phyloP scores from a whole-genome alignment of 2,329 filamentous ascomycete genomes.

The Ophiocordyceps robertsii region DNA sequence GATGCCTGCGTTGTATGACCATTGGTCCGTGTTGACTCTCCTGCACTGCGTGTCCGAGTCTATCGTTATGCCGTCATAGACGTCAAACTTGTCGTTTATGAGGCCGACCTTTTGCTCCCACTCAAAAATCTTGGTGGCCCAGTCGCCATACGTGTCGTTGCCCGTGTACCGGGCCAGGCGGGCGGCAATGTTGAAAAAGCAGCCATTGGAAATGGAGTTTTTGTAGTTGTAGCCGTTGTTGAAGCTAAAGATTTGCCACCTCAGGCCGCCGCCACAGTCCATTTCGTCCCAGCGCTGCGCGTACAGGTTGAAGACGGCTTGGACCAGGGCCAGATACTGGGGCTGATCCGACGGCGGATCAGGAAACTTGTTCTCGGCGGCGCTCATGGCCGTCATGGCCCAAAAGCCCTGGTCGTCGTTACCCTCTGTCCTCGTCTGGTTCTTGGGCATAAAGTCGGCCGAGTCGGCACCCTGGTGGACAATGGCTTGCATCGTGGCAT shows the following conservation, averaged over 20 bases:
- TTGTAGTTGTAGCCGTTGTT: conserved; percentile 61
- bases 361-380: conserved; percentile 64
- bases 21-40: conserved; percentile 43
- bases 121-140: conserved; percentile 58
- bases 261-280: conserved; percentile 57
- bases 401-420: conserved; percentile 77
- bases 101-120: conserved; percentile 46
- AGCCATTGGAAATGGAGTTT: conserved; percentile 55
- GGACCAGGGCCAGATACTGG: conserved; percentile 63
- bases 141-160: conserved; percentile 65
- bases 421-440: conserved; percentile 46
- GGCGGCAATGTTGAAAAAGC: conserved; percentile 56
- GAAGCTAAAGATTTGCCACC: conserved; percentile 76
- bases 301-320: conserved; percentile 72
- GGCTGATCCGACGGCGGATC: conserved; percentile 49
- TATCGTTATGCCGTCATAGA: conserved; percentile 37
- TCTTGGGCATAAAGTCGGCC: conserved; percentile 51
- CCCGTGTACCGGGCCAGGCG: conserved; percentile 66
- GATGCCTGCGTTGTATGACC: conserved; percentile 58
- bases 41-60: conserved; percentile 29
- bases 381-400: conserved; percentile 70
- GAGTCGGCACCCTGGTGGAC: conserved; percentile 47
- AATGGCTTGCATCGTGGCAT: conserved; percentile 42
- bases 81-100: conserved; percentile 38
- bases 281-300: conserved; percentile 53